phyloP scores from a whole-genome alignment of 2,329 filamentous ascomycete genomes.

The Stachybotrys chlorohalonatus region DNA sequence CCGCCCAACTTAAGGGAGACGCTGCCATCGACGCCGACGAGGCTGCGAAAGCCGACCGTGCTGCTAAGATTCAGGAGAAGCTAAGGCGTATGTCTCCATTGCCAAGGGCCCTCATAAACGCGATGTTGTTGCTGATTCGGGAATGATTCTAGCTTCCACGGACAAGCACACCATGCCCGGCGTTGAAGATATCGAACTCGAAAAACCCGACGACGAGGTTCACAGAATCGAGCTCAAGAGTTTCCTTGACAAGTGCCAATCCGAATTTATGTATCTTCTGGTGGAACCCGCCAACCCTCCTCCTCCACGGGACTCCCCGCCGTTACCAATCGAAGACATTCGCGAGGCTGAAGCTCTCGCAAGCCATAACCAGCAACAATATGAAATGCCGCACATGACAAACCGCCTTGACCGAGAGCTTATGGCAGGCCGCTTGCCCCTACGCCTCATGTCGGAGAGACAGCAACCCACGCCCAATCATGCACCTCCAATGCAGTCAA shows the following conservation, averaged over 20 bases:
- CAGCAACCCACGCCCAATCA: constrained; percentile 49
- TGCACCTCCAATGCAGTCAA: constrained; percentile 42
- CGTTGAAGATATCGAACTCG: constrained; percentile 36
- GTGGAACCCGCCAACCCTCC: constrained; percentile 56
- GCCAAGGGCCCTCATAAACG: constrained; percentile 5
- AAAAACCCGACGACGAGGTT: constrained; percentile 39
- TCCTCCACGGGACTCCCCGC: constrained; percentile 54
- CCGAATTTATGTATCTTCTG: constrained; percentile 61
- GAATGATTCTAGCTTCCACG: constrained; percentile 24
- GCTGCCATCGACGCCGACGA: constrained; percentile 25
- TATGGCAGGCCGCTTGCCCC: constrained; percentile 39
- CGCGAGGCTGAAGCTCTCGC: constrained; percentile 44
- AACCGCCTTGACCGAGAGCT: constrained; percentile 45
- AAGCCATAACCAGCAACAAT: constrained; percentile 33
- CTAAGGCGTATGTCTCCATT: constrained; percentile 34
- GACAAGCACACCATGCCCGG: constrained; percentile 34
- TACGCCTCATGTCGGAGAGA: constrained; percentile 16
- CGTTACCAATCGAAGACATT: constrained; percentile 50
- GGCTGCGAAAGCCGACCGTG: constrained; percentile 42
- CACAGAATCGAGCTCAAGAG: constrained; percentile 45
- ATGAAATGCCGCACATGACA: constrained; percentile 18
- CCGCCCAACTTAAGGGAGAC: constrained; percentile 54
- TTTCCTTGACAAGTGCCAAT: constrained; percentile 56
- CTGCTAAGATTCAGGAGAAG: constrained; percentile 46
- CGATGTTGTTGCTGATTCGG: constrained; percentile 5